Evolutionary conservation across 805 yeast genomes (phyloP), one percentile per base, ranked within the genome.

Genomic region (Yarrowia sp.): DNA sequence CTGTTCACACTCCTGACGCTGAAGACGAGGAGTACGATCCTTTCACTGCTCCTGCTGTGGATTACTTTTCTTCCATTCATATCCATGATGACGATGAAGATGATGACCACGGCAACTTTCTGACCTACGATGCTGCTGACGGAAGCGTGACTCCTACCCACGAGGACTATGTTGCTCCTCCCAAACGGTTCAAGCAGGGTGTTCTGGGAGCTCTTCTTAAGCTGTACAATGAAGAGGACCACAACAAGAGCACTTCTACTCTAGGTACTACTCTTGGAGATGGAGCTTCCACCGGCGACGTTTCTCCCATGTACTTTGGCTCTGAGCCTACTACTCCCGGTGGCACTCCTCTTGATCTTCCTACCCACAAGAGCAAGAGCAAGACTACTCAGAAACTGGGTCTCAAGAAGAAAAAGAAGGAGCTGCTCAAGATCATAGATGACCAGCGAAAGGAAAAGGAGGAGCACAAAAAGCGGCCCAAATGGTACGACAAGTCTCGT

Each of bases 171-270:
- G 81, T 85, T 1, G 82, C 87, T 0, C 84, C 88, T 7, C 89
- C 88, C 0, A 78, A 81, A 44, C 82, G 82, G 62, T 92, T 90
- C 12, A 88, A 88, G 69, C 92, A 92, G 26, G 97, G 98, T 74
- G 93, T 92, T 17, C 80, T 92, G 30, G 89, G 96, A 0, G 85
- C 93, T 1, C 79, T 92, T 67, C 79, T 92, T 68, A 82, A 85
- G 67, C 78, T 92, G 54, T 91, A 92, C 71, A 78, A 75, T 21
- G 75, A 73, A 14, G 70, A 68, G 10, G 71, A 70, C 6, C 54
- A 14, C 41, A 58, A 52, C 62, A 24, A 66, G 51, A 58, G 66
- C 4, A 52, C 69, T 26, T 46, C 66, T 6, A 64, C 70, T 11
- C 56, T 68, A 14, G 64, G 35, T 3, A 33, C 66, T 4, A 38